A percentile compares a stretch with the other conserved stretches of the same genome.
Conservation (phyloP, 2,329 filamentous ascomycete species). For the Nemania sp. region DNA sequence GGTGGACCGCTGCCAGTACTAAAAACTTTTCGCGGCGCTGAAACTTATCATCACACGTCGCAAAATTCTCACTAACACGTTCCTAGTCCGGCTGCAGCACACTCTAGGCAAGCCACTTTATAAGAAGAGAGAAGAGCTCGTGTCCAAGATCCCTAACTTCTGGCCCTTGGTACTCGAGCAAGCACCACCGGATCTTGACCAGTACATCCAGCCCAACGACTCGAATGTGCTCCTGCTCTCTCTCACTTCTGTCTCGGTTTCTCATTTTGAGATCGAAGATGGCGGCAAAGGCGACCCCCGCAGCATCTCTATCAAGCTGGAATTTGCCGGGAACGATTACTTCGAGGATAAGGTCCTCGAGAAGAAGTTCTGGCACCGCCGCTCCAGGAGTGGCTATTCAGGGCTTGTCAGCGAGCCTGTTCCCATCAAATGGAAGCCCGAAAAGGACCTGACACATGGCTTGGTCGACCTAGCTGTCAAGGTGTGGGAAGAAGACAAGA, state of each 20-base stretch:
- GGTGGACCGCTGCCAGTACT: background rate
- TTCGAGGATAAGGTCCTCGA: conserved; percentile 78
- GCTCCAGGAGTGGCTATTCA: conserved; percentile 67
- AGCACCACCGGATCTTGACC: conserved; percentile 81
- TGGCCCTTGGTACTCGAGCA: conserved; percentile 94
- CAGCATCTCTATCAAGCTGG: conserved; percentile 75
- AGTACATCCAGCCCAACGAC: conserved; percentile 83
- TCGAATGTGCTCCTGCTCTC: conserved; percentile 69
- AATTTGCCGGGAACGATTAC: conserved; percentile 79
- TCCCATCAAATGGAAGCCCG: conserved; percentile 83
- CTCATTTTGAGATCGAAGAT: conserved; percentile 75
- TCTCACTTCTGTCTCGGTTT: conserved; percentile 71
- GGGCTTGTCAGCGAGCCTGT: conserved; percentile 89
- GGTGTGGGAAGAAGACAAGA: conserved; percentile 65
- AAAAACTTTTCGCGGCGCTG: too few species aligned
- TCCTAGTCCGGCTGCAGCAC: conserved; percentile 72
- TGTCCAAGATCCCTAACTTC: conserved; percentile 80
- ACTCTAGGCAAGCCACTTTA: conserved; percentile 71
- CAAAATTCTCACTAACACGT: background rate
- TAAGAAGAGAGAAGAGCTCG: conserved; percentile 70
- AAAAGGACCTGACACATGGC: conserved; percentile 81
- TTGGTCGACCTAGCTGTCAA: conserved; percentile 73
- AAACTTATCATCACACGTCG: background rate
- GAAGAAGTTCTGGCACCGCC: conserved; percentile 91
- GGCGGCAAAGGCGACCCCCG: conserved; percentile 73